Percentiles rank a stretch among this genome's conserved stretches.
Evolutionary conservation across 1,284 basidiomycete genomes (phyloP).

Genomic region (Xanthoconium separans): DNA sequence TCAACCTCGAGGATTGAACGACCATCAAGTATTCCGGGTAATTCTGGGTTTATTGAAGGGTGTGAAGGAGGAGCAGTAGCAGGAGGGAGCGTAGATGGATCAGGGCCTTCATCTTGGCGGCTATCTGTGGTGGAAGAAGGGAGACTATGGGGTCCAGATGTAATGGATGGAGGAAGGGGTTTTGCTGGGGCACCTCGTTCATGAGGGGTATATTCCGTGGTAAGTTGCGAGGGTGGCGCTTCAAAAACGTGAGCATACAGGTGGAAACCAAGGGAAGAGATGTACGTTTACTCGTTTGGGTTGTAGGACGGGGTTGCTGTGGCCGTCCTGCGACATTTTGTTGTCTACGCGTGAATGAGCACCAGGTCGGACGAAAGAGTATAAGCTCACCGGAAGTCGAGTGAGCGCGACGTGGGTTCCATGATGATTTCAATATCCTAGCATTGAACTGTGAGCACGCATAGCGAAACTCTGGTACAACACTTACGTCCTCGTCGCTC

Average conservation of each 20-base stretch:
- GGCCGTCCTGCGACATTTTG: conserved; percentile 30
- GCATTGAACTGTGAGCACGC: conserved; percentile 6
- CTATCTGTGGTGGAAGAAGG: conserved; percentile 24
- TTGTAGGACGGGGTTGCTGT: conserved; percentile 24
- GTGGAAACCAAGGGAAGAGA: neutral
- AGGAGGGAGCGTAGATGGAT: conserved; percentile 61
- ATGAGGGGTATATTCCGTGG: conserved; percentile 90
- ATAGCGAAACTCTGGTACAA: neutral
- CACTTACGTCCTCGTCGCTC: conserved; percentile 44
- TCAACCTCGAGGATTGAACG: conserved; percentile 90
- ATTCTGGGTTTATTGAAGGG: conserved; percentile 69
- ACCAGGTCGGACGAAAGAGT: neutral
- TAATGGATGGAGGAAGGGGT: conserved; percentile 19
- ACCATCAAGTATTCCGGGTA: conserved; percentile 69
- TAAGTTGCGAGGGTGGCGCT: conserved; percentile 58
- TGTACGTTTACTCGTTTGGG: conserved; percentile 36
- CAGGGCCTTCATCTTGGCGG: conserved; percentile 50
- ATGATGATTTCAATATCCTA: conserved; percentile 81
- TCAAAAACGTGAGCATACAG: conserved; percentile 14
- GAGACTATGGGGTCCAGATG: conserved; percentile 21
- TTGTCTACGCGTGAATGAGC: conserved; percentile 21
- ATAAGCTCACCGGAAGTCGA: conserved; percentile 65
- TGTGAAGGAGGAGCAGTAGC: conserved; percentile 72
- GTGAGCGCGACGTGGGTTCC: conserved; percentile 64
- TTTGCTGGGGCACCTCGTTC: conserved; percentile 53